Evolutionary conservation across 495 filamentous ascomycete genomes (phyloP), one percentile per base, ranked within the genome.

Genomic region (Aspergillus taichungensis): DNA sequence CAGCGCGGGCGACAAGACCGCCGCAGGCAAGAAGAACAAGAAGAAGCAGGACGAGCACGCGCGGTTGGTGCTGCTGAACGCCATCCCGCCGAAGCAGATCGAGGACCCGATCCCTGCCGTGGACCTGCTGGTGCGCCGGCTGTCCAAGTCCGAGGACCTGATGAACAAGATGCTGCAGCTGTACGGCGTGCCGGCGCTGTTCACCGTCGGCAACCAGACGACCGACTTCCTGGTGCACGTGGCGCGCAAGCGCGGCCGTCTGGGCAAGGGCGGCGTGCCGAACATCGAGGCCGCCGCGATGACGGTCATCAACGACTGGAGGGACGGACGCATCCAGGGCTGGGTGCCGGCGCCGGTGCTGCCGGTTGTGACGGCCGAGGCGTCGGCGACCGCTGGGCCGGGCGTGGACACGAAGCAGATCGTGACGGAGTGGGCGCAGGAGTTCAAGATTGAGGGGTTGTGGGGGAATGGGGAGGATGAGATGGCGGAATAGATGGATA

Each of bases 171-270:
- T 97, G 49, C 75, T 89, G 45, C 74, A 83, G 32, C 71, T 94
- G 13, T 98, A 98, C 62, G 77, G 78, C 51, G 75, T 96, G 13
- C 84, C 87, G 3, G 73, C 88, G 8, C 76, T 94, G n/a, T 73
- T 90, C 50, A 65, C 68, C 40, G 60, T 69, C 30, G 84, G 83
- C 38, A 88, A 96, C 55, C 55, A 76, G 34, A 95, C 88, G 33
- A 88, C 79, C n/a, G 87, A 95, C 58, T 97, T 97, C 71, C 63
- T 98, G 29, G 76, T 96, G 42, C 89, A 97, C 60, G 90, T 98
- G 3, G 92, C 92, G 11, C 73, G 92, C 58, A 95, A 94, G 69
- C 76, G 94, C 33, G 92, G 92, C 10, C 70, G 92, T 44, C 72
- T 98, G 5, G 89, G 94, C 24, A 87, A 88, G 52, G 86, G 88